These are phyloP conservation scores for Actinomucor elegans DNA, from an alignment of 371 early-diverging fungal species.

Conservation along the genomic window DNA sequence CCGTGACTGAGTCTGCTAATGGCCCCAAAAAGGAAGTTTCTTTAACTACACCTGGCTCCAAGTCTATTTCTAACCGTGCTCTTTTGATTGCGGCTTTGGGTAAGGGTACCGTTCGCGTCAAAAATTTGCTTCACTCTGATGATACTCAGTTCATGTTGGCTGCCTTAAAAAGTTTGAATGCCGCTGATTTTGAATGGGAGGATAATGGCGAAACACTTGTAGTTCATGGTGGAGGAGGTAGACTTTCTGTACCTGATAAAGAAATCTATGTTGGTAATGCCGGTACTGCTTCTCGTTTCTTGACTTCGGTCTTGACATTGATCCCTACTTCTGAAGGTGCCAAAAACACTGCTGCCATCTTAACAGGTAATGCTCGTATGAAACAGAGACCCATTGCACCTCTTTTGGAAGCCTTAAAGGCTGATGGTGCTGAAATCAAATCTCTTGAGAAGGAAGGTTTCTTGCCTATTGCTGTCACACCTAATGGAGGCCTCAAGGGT, in stretches of 20 bases:
- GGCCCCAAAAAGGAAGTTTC: constrained; percentile 46
- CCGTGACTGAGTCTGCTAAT: constrained; percentile 51
- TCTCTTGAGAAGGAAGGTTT: constrained; percentile 85
- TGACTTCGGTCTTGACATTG: constrained; percentile 86
- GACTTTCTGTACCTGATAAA: constrained; percentile 69
- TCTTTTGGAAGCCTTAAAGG: constrained; percentile 80
- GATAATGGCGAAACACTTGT: constrained; percentile 90
- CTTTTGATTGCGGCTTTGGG: constrained; percentile 92
- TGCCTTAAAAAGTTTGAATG: constrained; percentile 86
- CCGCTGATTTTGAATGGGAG: constrained; percentile 88
- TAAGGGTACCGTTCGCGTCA: constrained; percentile 78
- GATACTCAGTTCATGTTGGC: constrained; percentile 97
- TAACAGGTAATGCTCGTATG: constrained; percentile 98
- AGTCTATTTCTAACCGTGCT: constrained; percentile 96
- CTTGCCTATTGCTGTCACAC: constrained; percentile 81
- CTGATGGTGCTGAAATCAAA: constrained; percentile 77
- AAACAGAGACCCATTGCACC: constrained; percentile 94
- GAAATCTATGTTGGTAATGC: constrained; percentile 97
- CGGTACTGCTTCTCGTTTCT: constrained; percentile 96
- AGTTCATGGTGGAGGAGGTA: constrained; percentile 79
- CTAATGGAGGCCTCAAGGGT: constrained; percentile 80
- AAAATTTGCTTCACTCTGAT: constrained; percentile 92
- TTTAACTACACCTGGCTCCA: constrained; percentile 91
- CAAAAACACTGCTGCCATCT: constrained; percentile 50
- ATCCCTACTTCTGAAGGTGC: constrained; percentile 53